A percentile compares a stretch with the other conserved stretches of the same genome.
Conservation (phyloP, 1,284 basidiomycete genomes). For the Uromyces viciae-fabae region DNA sequence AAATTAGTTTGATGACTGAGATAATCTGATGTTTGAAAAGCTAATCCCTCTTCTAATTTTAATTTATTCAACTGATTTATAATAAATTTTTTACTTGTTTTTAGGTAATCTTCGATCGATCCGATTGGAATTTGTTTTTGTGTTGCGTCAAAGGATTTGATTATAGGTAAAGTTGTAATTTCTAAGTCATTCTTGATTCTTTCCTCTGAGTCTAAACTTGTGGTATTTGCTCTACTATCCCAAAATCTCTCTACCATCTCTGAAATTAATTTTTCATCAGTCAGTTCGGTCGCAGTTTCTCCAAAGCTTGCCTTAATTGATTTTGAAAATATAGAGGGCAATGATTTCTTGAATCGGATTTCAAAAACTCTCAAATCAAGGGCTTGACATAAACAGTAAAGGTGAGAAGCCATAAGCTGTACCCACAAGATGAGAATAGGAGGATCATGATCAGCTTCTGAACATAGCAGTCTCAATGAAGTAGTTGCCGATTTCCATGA, state of each 20-base stretch:
- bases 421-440: background rate
- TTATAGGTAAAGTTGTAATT: background rate
- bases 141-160: background rate
- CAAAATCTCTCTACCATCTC: background rate
- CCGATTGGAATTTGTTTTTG: background rate
- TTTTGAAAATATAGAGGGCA: background rate
- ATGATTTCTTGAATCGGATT: background rate
- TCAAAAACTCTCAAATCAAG: conserved; percentile 37
- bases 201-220: conserved; percentile 20
- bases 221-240: background rate
- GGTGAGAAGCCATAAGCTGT: conserved; percentile 37
- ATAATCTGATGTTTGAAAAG: background rate
- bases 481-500: background rate
- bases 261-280: background rate
- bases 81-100: background rate
- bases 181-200: conserved; percentile 1
- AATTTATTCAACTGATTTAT: background rate
- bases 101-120: background rate
- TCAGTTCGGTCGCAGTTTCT: background rate
- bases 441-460: background rate
- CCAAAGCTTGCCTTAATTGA: background rate
- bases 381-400: conserved; percentile 39
- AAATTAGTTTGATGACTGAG: background rate
- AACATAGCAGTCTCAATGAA: background rate
- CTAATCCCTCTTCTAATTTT: background rate